A percentile compares a stretch with the other conserved stretches of the same genome.
Conservation (phyloP, 176 grass and related monocot species). For the Otatea glauca region DNA sequence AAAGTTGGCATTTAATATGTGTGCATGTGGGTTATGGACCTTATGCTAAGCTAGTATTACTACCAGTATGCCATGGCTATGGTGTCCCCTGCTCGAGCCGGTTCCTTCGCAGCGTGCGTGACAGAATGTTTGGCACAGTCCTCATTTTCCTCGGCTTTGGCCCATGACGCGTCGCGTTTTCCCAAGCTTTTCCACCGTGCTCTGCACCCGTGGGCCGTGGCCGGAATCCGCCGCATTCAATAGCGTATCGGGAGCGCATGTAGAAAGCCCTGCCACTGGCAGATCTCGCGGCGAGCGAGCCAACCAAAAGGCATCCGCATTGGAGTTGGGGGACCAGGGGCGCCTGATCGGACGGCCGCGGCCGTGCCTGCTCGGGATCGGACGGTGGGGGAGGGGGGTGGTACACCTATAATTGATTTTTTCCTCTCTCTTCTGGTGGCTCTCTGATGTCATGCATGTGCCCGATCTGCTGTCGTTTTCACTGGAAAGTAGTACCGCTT, state of each 20-base stretch:
- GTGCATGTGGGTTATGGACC: neutral
- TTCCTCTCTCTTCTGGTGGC: neutral
- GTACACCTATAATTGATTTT: neutral
- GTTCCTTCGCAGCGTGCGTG: neutral
- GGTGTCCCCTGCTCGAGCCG: neutral
- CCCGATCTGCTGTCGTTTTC: conserved; percentile 63
- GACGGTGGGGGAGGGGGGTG: conserved; percentile 9
- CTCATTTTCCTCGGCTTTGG: neutral
- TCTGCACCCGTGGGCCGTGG: neutral
- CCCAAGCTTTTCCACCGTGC: neutral
- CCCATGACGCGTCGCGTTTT: conserved; percentile 34
- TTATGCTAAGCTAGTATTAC: neutral
- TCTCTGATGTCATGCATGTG: conserved; percentile 55
- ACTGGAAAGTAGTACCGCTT: conserved; percentile 61
- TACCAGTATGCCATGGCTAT: neutral
- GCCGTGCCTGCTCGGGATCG: conserved; percentile 24
- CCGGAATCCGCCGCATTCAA: conserved; percentile 46
- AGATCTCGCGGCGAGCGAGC: conserved; percentile 42
- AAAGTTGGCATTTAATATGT: neutral
- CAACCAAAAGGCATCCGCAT: neutral
- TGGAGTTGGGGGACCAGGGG: neutral
- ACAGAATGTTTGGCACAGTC: conserved; percentile 20
- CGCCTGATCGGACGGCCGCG: conserved; percentile 20
- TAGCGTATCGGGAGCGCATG: conserved; percentile 40
- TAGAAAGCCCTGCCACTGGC: conserved; percentile 27